Evolutionary conservation across 2,329 filamentous ascomycete species (phyloP), one percentile per base, ranked within the genome.

Genomic region (Paraconiothyrium sp.): DNA sequence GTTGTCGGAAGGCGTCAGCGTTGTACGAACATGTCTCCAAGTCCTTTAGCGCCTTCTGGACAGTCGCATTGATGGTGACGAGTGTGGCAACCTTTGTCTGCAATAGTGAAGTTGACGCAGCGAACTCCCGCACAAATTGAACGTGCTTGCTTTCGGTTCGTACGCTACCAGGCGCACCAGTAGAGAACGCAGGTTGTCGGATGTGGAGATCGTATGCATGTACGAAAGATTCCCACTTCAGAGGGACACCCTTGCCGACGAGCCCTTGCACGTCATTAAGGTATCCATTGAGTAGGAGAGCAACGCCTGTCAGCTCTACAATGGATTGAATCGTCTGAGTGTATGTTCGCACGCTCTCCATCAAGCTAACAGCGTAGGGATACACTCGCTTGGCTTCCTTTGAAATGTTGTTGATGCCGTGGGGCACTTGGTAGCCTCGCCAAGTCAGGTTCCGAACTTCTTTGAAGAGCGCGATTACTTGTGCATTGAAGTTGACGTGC

Each of bases 301-400:
- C 89, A 60, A 97, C 93, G 67, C 94, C 92, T 11, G 90, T 87
- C 92, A 99, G 94, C 58, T 91, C 88, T 20, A 88, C 84, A 62
- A 99, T 96, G 54, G 92, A 89, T 34, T 93, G 89, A 69, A 91
- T 90, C 0, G 93, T 97, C 79, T 98, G 94, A 1, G 93, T 88
- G 66, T 97, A 90, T 0, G 93, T 98, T 61, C 94, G 88, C n/a
- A 98, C 93, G 72, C 93, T 98, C 81, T 99, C 95, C 93, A 99
- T 99, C 68, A 99, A 82, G 74, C 94, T 98, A 67, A 99, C 94
- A 27, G 96, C 95, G 74, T 96, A 99, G 0, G 95, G 95, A 72
- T 99, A 99, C 4, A 99, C 95, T 57, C 95, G 89, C 80, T 97
- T 97, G n/a, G 95, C 96, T 77, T 99, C 95, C 79, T 98, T 99